Evolutionary conservation across 2,329 filamentous ascomycete species (phyloP).

Genomic region (Davidsoniella australis): DNA sequence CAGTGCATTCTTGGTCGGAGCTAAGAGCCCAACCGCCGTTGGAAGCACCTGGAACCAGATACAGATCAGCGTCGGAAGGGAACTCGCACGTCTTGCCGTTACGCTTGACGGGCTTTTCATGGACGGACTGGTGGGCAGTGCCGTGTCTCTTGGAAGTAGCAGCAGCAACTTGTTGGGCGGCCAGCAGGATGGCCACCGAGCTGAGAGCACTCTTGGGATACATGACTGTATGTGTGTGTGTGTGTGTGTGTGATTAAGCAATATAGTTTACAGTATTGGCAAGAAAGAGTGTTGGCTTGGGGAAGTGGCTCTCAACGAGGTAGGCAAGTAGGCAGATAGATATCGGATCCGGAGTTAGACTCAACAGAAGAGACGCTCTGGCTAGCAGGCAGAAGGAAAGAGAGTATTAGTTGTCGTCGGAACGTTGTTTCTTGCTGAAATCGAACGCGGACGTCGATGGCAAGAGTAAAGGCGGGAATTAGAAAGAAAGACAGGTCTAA

Average conservation of each 20-base stretch:
- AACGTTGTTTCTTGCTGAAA: too few species aligned
- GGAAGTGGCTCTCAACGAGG: background rate
- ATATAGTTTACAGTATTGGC: conserved; percentile 5
- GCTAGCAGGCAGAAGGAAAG: background rate
- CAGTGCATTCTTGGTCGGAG: conserved; percentile 51
- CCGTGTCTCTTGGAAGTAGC: conserved; percentile 5
- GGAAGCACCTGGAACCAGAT: conserved; percentile 40
- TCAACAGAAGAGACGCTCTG: background rate
- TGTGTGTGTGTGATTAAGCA: background rate
- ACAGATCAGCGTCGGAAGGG: conserved; percentile 47
- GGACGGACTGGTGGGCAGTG: background rate
- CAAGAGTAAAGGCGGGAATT: background rate
- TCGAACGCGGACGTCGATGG: too few species aligned
- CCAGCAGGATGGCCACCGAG: conserved; percentile 16
- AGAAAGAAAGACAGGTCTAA: too few species aligned
- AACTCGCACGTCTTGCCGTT: conserved; percentile 36
- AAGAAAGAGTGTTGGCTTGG: background rate
- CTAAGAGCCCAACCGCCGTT: conserved; percentile 72
- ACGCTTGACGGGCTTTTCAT: conserved; percentile 13
- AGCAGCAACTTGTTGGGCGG: conserved; percentile 9
- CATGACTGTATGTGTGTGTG: conserved; percentile 7
- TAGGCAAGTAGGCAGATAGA: conserved; percentile 1
- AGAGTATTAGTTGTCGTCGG: background rate
- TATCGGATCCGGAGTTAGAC: background rate
- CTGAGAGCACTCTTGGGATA: conserved; percentile 18